phyloP scores from a whole-genome alignment of 768 basidiomycete genomes.

The Filobasidium floriforme region DNA sequence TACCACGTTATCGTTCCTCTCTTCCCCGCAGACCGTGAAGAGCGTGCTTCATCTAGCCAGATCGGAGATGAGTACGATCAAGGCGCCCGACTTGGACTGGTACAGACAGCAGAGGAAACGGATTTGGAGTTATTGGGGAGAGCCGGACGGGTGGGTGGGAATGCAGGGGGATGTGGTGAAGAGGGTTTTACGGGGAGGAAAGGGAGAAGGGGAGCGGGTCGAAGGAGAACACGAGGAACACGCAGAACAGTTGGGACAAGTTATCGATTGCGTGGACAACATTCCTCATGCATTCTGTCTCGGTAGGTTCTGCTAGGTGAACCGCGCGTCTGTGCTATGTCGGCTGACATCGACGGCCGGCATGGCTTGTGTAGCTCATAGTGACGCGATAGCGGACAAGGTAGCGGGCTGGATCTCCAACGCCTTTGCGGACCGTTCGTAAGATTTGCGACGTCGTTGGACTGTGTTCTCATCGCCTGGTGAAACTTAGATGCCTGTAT shows the following conservation, averaged over 20 bases:
- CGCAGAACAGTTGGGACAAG: slow-evolving; percentile 34
- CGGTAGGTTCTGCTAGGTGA: slow-evolving; percentile 48
- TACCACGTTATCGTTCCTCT: slow-evolving; percentile 48
- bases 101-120: slow-evolving; percentile 35
- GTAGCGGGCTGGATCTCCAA: slow-evolving; percentile 18
- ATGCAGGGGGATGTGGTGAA: slow-evolving; percentile 52
- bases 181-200: slow-evolving; percentile 43
- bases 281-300: slow-evolving; percentile 71
- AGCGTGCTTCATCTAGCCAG: slow-evolving; percentile 58
- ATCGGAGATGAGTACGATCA: slow-evolving; percentile 62
- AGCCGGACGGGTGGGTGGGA: slow-evolving; percentile 64
- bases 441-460: too few relatives aligned
- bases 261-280: slow-evolving; percentile 50
- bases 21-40: slow-evolving; percentile 52
- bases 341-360: not conserved
- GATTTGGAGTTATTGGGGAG: slow-evolving; percentile 57
- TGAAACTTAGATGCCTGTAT: too few relatives aligned
- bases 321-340: not conserved
- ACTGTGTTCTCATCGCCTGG: too few relatives aligned
- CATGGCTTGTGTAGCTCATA: slow-evolving; percentile 20
- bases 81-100: slow-evolving; percentile 51
- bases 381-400: slow-evolving; percentile 27
- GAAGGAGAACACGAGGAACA: slow-evolving; percentile 9
- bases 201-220: slow-evolving; percentile 4
- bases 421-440: not conserved